Base-by-base conservation (phyloP, 768 basidiomycete species). In the Pseudohyphozyma bogoriensis region DNA sequence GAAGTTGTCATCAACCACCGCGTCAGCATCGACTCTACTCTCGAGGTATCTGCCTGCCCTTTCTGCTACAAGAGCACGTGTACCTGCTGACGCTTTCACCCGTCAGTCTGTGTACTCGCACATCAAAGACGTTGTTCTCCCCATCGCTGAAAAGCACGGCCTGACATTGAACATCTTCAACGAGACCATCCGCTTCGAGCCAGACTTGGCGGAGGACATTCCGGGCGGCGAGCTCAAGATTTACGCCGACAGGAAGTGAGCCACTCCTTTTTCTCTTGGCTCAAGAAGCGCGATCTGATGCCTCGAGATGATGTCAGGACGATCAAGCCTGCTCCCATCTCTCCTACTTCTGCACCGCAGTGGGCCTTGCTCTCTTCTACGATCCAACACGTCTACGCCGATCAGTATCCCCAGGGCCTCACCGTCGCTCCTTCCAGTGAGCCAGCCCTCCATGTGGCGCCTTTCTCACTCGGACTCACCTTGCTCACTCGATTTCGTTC, bases 361-460 rank as follows among this genome's bases (percentile, higher is more conserved):
- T 56, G 56, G 62, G 33, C 37, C 5, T 70, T 72, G 7, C 52
- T 74, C 28, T 73, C 71, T 2, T 70, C 72, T 4, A 74, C 74
- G 24, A 68, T 68, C 28, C 69, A 71, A 53, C 65, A 68, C 56
- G 69, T 73, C 15, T 74, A 72, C 58, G 72, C 15, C 20, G 29
- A 26, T 8, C n/a, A 73, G 4, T 63, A 69, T 4, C 63, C 71
- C 20, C 68, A 60, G 28, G 20, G 29, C 2, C 45, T 70, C 2
- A 64, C 74, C 35, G 72, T 74, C n/a, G 58, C 71, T 36, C 75
- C 75, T 2, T 69, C 68, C 9, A n/a, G n/a, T n/a, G n/a, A n/a
- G n/a, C n/a, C n/a, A n/a, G n/a, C n/a, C n/a, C n/a, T 68, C 69
- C 39, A 74, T 74, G 73, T 18, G 18, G n/a, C n/a, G n/a, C n/a